phyloP scores from a whole-genome alignment of 1,284 basidiomycete species.

The Stereum hirsutum region DNA sequence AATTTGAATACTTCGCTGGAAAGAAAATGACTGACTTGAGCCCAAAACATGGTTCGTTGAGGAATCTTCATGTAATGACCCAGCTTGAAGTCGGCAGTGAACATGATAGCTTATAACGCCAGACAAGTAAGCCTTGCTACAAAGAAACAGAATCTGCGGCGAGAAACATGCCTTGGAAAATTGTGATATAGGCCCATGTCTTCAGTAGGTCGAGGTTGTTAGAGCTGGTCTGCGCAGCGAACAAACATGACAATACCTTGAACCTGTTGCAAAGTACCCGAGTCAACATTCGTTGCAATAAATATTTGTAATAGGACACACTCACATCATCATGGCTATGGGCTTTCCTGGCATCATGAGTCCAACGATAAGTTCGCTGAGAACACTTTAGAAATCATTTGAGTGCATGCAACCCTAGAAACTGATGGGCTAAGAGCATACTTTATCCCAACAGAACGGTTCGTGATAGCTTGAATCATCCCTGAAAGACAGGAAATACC shows the following conservation, averaged over 20 bases:
- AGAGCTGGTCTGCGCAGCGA: not conserved
- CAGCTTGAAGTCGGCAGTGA: conserved; percentile 43
- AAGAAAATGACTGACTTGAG: conserved; percentile 20
- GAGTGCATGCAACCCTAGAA: too few species aligned
- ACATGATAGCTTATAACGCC: conserved; percentile 22
- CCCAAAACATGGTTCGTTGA: conserved; percentile 38
- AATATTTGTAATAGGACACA: not conserved
- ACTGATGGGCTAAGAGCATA: conserved; percentile 4
- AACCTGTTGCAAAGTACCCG: not conserved
- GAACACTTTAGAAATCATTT: conserved; percentile 19
- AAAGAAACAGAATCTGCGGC: not conserved
- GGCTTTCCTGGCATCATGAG: conserved; percentile 43
- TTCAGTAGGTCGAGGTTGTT: not conserved
- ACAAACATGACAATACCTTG: not conserved
- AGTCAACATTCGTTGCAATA: not conserved
- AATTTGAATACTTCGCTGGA: not conserved
- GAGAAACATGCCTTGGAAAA: conserved; percentile 25
- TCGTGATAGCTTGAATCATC: conserved; percentile 38
- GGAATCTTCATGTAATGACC: conserved; percentile 48
- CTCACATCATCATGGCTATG: conserved; percentile 58
- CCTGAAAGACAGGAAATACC: conserved; percentile 7
- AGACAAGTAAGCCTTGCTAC: not conserved
- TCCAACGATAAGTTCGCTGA: conserved; percentile 43
- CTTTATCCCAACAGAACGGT: conserved; percentile 29
- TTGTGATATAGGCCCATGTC: conserved; percentile 42